A percentile compares a stretch with the other conserved stretches of the same genome.
Evolutionary conservation across 2,329 filamentous ascomycete species (phyloP).

Genomic region (Apiospora koreana): DNA sequence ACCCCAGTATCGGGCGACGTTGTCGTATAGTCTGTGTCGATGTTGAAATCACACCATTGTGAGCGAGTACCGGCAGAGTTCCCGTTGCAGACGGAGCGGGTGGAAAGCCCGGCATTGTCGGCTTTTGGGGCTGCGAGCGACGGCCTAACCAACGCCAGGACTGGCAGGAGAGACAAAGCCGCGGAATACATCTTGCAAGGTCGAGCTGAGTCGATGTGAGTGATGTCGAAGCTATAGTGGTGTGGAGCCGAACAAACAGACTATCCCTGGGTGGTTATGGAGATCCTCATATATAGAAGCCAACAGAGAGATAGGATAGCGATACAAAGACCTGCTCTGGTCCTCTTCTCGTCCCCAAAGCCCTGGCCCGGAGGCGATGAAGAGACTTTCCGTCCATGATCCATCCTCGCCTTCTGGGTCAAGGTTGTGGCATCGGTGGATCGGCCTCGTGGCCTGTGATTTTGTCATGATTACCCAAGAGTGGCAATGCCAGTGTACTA

Average conservation of each 20-base stretch:
- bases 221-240: neutral
- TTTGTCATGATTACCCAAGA: neutral
- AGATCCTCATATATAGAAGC: neutral
- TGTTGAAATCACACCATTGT: conserved; percentile 39
- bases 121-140: neutral
- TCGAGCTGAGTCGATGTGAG: neutral
- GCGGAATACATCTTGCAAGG: neutral
- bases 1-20: conserved; percentile 38
- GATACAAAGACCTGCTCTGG: neutral
- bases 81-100: neutral
- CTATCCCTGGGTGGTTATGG: neutral
- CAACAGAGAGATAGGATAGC: neutral
- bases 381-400: neutral
- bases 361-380: neutral
- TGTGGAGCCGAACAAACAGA: neutral
- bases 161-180: neutral
- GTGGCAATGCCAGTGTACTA: neutral
- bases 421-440: neutral
- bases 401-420: neutral
- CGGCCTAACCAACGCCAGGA: neutral
- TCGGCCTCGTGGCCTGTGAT: neutral
- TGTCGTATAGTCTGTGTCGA: conserved; percentile 35
- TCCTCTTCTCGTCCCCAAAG: no score
- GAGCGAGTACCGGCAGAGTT: neutral
- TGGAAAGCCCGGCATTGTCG: neutral